Conservation (phyloP, 2,329 filamentous ascomycete genomes). For the Xylaria digitata region DNA sequence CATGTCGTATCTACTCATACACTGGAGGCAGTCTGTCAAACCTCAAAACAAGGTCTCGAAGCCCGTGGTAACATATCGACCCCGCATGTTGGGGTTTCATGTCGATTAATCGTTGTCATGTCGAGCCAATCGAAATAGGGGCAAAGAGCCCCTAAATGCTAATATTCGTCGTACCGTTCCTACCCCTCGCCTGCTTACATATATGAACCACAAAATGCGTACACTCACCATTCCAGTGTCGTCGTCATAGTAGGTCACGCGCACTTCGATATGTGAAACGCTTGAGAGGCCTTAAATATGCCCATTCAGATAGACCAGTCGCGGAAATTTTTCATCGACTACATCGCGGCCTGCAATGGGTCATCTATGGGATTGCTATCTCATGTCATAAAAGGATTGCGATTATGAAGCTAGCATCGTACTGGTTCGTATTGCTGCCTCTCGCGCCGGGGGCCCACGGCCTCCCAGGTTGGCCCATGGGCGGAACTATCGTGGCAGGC, state of each 20-base stretch:
- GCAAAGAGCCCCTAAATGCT: background rate
- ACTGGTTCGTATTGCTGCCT: background rate
- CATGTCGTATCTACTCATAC: background rate
- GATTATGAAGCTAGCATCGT: conserved; percentile 11
- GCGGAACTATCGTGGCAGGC: conserved; percentile 44
- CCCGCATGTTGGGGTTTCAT: conserved; percentile 29
- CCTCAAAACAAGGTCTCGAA: conserved; percentile 23
- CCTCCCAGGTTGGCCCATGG: conserved; percentile 54
- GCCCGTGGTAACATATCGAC: conserved; percentile 1
- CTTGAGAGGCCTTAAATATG: background rate
- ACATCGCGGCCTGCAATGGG: conserved; percentile 18
- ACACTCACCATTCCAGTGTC: background rate
- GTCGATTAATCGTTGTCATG: conserved; percentile 11
- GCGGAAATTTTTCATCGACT: background rate
- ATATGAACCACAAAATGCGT: conserved; percentile 1
- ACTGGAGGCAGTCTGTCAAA: conserved; percentile 10
- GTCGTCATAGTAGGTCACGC: conserved; percentile 11
- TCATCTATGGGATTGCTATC: background rate
- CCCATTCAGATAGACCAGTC: background rate
- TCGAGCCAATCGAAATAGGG: conserved; percentile 2
- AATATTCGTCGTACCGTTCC: too few species aligned
- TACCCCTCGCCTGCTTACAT: background rate
- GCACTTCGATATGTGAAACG: conserved; percentile 1
- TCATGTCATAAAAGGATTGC: background rate
- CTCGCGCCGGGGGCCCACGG: conserved; percentile 47